phyloP scores from a whole-genome alignment of 345 rosid species.

The Sonneratia caseolaris region DNA sequence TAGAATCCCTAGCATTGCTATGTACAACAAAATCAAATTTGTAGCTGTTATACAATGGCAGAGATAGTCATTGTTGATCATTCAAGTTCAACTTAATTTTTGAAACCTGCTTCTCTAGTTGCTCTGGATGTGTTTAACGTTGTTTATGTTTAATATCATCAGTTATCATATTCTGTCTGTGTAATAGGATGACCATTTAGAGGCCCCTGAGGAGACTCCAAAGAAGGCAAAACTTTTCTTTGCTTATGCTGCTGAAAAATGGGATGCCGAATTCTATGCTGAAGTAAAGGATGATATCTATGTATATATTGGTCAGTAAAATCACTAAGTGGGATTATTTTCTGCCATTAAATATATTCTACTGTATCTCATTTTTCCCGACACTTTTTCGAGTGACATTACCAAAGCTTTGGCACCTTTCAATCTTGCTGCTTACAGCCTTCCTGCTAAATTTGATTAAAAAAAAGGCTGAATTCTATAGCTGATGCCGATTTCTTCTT shows the following conservation, averaged over 20 bases:
- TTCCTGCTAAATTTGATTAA: too few relatives aligned
- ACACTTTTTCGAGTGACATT: background rate
- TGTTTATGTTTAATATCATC: background rate
- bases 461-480: too few relatives aligned
- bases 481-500: too few relatives aligned
- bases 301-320: slow-evolving; percentile 30
- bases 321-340: background rate
- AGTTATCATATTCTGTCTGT: background rate
- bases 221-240: slow-evolving; percentile 31
- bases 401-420: background rate
- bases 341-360: background rate
- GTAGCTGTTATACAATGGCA: background rate
- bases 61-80: background rate
- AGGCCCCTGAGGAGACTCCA: slow-evolving; percentile 30
- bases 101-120: slow-evolving; percentile 1
- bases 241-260: slow-evolving; percentile 29
- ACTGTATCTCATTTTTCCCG: background rate
- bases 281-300: slow-evolving; percentile 39
- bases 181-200: slow-evolving; percentile 24
- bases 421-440: too few relatives aligned
- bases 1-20: background rate
- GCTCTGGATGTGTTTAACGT: background rate
- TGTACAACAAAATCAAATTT: too few relatives aligned
- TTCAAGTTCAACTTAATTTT: background rate
- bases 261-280: slow-evolving; percentile 43